Conservation (phyloP, 345 rosid genomes). For the Moringa oleifera region DNA sequence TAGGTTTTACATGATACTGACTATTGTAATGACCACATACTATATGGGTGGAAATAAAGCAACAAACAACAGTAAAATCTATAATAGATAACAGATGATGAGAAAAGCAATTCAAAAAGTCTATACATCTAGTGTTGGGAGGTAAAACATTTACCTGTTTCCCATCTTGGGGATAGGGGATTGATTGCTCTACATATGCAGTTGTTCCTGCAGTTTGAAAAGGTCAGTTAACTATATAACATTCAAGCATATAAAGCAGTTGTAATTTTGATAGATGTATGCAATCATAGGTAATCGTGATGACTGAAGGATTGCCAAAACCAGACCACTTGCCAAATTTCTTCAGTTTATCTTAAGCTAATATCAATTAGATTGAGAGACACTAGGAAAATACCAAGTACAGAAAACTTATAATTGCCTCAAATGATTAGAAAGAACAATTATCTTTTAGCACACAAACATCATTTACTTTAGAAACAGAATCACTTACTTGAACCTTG, state of each 20-base stretch:
- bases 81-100: neutral
- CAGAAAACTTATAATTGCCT: no score
- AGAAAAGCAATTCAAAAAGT: neutral
- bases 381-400: no score
- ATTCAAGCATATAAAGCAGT: neutral
- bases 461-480: no score
- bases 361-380: no score
- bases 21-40: no score
- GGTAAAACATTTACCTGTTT: conserved; percentile 47
- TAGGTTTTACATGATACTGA: no score
- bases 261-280: neutral
- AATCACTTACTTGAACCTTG: neutral
- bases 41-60: neutral
- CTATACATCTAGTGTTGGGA: neutral
- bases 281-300: neutral
- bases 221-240: neutral
- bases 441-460: no score
- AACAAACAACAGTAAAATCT: neutral
- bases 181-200: conserved; percentile 65
- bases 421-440: no score
- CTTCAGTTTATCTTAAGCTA: no score
- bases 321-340: no score
- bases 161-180: conserved; percentile 77
- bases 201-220: conserved; percentile 48
- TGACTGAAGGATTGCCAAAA: neutral